Evolutionary conservation across 768 basidiomycete genomes (phyloP).

Genomic region (Tricholoma matsutake): DNA sequence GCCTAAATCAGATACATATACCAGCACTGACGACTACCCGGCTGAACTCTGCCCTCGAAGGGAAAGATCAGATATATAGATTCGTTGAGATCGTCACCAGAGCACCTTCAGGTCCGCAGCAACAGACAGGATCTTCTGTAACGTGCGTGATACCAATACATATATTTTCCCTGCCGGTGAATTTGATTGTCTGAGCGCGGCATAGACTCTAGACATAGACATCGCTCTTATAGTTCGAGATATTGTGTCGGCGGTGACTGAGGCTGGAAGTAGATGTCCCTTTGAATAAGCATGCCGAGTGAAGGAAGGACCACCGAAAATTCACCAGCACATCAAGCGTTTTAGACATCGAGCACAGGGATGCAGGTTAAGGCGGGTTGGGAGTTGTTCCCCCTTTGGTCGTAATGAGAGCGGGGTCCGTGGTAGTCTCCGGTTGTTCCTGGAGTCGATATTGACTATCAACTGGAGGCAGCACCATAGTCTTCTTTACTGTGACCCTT

Average conservation of each 20-base stretch:
- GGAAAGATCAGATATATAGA: constrained; percentile 99
- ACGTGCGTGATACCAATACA: constrained; percentile 46
- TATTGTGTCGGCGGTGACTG: neutral
- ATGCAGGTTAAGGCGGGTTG: neutral
- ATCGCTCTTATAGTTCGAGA: neutral
- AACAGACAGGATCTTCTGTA: constrained; percentile 91
- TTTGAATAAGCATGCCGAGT: neutral
- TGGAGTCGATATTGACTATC: neutral
- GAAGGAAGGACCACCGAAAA: neutral
- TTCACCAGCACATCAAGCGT: neutral
- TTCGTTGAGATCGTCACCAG: constrained; percentile 54
- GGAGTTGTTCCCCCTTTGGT: neutral
- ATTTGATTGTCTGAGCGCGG: no score
- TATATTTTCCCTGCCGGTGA: no score
- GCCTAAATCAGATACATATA: no score
- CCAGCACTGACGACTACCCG: constrained; percentile 52
- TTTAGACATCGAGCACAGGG: neutral
- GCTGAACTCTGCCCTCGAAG: constrained; percentile 68
- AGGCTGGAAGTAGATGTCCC: neutral
- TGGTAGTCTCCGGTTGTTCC: neutral
- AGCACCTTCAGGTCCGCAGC: constrained; percentile 79
- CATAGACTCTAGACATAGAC: no score
- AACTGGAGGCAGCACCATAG: neutral
- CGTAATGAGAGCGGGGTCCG: neutral
- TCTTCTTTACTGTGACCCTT: neutral